Evolutionary conservation across 768 basidiomycete species (phyloP), one percentile per base, ranked within the genome.

Genomic region (Lanmaoa rubissima): DNA sequence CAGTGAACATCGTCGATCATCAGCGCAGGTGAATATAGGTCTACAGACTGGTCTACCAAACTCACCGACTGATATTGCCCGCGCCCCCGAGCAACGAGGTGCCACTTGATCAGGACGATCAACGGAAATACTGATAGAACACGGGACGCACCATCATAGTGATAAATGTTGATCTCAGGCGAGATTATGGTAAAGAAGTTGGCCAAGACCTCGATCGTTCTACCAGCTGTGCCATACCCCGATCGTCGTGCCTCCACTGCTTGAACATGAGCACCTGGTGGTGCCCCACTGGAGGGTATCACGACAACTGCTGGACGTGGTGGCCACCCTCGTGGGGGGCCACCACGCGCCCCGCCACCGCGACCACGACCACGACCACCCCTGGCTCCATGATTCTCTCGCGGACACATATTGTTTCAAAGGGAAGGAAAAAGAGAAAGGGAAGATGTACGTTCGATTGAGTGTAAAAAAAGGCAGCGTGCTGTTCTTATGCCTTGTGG

Each of bases 71-170:
- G 38, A 55, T 41, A 13, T 6, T 21, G 28, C 21, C 49, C 51
- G 31, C 51, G 41, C 46, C 50, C 36, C 31, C 19, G n/a, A 55
- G 28, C 31, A 11, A 45, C n/a, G 17, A 48, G 21, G 51, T 38
- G 36, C 28, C 32, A 41, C 45, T n/a, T 49, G 61, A 69, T 72
- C 50, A 73, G 69, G 56, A 61, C 36, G 51, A 63, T 63, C 46
- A 9, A 41, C 52, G 12, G 3, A 40, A 38, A 1, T 14, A 19
- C 7, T 28, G 40, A 45, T 45, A 47, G 51, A 55, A 53, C 2
- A 70, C 79, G 56, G 65, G 43, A 83, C 85, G 59, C 65, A 87
- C 91, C 85, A 68, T 93, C 90, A 63, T 92, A 92, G 63, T 92
- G 91, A 58, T 86, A 78, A 41, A 91, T 90, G 34, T 82, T 79